Evolutionary conservation across 305 asterid genomes (phyloP).

Genomic region (Fraxinus nigra): DNA sequence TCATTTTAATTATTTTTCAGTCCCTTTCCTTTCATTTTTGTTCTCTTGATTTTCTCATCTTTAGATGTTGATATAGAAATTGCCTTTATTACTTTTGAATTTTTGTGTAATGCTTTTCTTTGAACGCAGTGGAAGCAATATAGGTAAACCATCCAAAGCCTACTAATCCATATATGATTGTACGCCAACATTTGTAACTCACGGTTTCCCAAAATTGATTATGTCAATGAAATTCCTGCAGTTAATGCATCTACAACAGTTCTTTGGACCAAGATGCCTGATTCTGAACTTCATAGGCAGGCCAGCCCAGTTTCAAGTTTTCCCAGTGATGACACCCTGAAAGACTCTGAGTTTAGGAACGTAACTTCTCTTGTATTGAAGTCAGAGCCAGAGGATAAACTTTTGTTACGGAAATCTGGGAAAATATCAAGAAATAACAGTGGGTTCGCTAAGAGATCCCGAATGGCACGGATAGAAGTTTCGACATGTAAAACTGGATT

Average conservation of each 20-base stretch:
- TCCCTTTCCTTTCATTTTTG: background rate
- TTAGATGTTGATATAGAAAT: background rate
- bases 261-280: background rate
- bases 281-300: constrained; percentile 11
- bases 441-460: constrained; percentile 6
- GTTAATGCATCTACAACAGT: background rate
- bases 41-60: background rate
- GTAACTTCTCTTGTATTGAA: background rate
- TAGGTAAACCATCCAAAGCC: background rate
- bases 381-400: constrained; percentile 3
- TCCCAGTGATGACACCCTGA: background rate
- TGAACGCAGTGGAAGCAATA: background rate
- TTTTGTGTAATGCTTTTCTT: background rate
- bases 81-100: background rate
- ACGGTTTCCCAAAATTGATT: background rate
- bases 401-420: background rate
- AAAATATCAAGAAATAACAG: constrained; percentile 8
- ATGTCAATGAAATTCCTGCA: background rate
- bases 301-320: background rate
- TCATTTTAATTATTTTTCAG: background rate
- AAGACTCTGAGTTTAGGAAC: background rate
- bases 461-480: background rate
- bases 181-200: background rate
- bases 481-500: background rate
- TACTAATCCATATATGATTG: background rate